A percentile compares a stretch with the other conserved stretches of the same genome.
Conservation (phyloP, 306 rosid genomes). For the Acacia confusa region DNA sequence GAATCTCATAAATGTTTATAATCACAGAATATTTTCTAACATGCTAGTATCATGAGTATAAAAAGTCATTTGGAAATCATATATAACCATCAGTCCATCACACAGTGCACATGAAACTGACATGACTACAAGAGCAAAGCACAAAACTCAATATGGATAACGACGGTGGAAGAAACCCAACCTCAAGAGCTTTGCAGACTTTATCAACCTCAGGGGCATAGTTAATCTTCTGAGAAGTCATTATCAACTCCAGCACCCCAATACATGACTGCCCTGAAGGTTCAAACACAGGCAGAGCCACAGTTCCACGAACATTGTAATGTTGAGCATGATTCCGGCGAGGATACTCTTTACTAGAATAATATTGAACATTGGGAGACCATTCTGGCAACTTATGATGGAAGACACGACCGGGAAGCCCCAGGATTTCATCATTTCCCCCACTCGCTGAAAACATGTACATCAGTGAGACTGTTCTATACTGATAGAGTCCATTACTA, state of each 20-base stretch:
- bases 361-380: slow-evolving; percentile 93
- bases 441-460: slow-evolving; percentile 70
- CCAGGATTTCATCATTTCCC: slow-evolving; percentile 55
- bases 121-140: not conserved
- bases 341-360: slow-evolving; percentile 71
- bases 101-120: slow-evolving; percentile 12
- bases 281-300: slow-evolving; percentile 88
- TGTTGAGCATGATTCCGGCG: slow-evolving; percentile 71
- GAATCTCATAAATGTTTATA: slow-evolving; percentile 28
- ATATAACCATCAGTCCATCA: not conserved
- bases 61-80: slow-evolving; percentile 4
- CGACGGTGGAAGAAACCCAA: slow-evolving; percentile 41
- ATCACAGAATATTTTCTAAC: not conserved
- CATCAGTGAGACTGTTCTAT: slow-evolving; percentile 61
- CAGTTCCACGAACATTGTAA: slow-evolving; percentile 79
- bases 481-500: slow-evolving; percentile 73
- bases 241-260: slow-evolving; percentile 82
- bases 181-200: slow-evolving; percentile 96
- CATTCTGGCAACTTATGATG: slow-evolving; percentile 79
- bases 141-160: slow-evolving; percentile 7
- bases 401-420: slow-evolving; percentile 92
- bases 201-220: slow-evolving; percentile 88
- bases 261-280: slow-evolving; percentile 68
- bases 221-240: slow-evolving; percentile 75
- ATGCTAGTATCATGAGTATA: not conserved